phyloP scores from a whole-genome alignment of 179 eudicot genomes.

The Pouteria campechiana region DNA sequence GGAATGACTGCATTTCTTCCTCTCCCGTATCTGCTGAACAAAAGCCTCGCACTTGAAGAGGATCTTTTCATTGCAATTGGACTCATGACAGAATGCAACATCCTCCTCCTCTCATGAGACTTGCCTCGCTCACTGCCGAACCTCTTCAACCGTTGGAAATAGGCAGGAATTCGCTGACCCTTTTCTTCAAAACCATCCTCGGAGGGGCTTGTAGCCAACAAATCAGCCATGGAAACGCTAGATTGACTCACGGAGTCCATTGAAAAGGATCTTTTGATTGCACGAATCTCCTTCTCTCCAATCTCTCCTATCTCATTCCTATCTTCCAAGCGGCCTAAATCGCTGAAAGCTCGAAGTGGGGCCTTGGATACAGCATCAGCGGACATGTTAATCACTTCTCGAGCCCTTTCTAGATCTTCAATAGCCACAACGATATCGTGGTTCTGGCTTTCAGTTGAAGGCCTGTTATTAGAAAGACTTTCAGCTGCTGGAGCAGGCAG shows the following conservation, averaged over 20 bases:
- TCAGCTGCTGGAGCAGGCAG: neutral
- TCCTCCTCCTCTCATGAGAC: neutral
- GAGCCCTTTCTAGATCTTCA: conserved; percentile 3
- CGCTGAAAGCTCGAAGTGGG: neutral
- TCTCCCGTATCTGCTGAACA: conserved; percentile 4
- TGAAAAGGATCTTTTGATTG: conserved; percentile 14
- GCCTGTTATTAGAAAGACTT: neutral
- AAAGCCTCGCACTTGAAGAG: conserved; percentile 6
- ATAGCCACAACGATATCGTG: conserved; percentile 13
- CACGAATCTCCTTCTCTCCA: neutral
- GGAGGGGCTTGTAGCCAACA: conserved; percentile 10
- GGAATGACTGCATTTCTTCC: conserved; percentile 8
- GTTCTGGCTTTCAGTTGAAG: neutral
- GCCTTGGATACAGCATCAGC: neutral
- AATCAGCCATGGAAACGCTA: conserved; percentile 19
- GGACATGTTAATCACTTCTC: neutral
- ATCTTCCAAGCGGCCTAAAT: neutral
- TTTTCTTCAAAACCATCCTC: conserved; percentile 13
- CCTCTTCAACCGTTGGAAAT: neutral
- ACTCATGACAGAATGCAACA: neutral
- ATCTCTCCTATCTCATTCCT: neutral
- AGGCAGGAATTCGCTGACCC: neutral
- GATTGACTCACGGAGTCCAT: conserved; percentile 7
- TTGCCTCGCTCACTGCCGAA: neutral
- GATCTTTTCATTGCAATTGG: conserved; percentile 6